phyloP scores from a whole-genome alignment of 257 asterid species.

The Nicotiana tomentosiformis region DNA sequence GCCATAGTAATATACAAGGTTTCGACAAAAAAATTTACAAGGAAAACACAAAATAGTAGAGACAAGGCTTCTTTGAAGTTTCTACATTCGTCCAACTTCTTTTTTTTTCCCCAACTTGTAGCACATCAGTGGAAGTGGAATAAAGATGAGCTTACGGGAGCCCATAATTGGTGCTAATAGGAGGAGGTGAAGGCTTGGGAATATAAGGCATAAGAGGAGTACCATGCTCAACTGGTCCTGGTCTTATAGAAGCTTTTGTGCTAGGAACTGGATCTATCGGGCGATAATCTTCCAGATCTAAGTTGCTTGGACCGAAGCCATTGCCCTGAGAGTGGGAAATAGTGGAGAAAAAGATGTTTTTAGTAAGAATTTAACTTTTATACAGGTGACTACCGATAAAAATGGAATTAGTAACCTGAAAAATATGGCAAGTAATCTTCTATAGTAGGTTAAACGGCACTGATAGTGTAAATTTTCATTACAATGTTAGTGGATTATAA shows the following conservation, averaged over 20 bases:
- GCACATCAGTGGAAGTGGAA: not conserved
- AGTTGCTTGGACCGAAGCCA: not conserved
- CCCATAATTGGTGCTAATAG: not conserved
- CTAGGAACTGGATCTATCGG: conserved; percentile 78
- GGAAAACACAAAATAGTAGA: not conserved
- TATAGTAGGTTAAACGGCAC: not conserved
- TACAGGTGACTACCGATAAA: not conserved
- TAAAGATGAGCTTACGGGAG: conserved; percentile 1
- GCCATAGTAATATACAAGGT: not conserved
- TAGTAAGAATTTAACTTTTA: not conserved
- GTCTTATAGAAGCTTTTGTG: conserved; percentile 59
- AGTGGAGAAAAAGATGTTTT: not conserved
- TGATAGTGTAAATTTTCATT: not conserved
- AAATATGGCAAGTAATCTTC: not conserved
- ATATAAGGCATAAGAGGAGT: conserved; percentile 81
- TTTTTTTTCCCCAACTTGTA: not conserved
- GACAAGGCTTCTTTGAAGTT: not conserved
- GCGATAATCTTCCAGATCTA: conserved; percentile 60
- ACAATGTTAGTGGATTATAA: not conserved
- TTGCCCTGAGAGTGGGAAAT: conserved; percentile 24
- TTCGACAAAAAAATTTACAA: not conserved
- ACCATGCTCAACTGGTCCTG: conserved; percentile 75
- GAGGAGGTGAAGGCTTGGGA: conserved; percentile 78
- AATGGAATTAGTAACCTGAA: no score
- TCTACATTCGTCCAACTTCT: not conserved